A percentile compares a stretch with the other conserved stretches of the same genome.
Conservation (phyloP, 129 eudicot species). For the Oenanthe sinensis region DNA sequence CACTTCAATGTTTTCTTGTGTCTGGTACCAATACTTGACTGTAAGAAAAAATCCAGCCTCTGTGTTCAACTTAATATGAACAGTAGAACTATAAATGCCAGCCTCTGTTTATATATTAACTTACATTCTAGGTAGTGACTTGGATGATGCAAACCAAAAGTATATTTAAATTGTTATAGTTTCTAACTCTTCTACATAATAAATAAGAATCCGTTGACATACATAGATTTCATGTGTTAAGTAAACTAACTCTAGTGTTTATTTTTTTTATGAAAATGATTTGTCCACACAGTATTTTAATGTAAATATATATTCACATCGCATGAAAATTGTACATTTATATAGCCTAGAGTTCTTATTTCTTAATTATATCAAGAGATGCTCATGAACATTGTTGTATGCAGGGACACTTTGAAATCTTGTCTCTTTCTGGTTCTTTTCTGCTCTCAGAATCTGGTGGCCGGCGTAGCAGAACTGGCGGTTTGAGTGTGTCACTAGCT, state of each 20-base stretch:
- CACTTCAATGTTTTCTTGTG: neutral
- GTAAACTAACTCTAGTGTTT: neutral
- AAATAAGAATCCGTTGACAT: neutral
- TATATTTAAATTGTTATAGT: neutral
- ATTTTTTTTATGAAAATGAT: neutral
- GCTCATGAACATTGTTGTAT: constrained; percentile 10
- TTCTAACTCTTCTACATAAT: neutral
- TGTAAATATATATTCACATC: neutral
- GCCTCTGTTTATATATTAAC: neutral
- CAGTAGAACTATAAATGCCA: neutral
- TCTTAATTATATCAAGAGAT: neutral
- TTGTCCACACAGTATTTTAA: neutral
- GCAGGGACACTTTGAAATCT: constrained; percentile 60
- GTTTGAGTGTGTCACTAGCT: constrained; percentile 50
- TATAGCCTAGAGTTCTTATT: neutral
- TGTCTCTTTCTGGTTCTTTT: constrained; percentile 53
- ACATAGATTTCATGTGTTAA: neutral
- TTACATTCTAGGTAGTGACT: neutral
- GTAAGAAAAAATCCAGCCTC: too few relatives aligned
- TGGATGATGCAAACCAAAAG: neutral
- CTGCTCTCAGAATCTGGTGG: constrained; percentile 35
- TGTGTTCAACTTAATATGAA: too few relatives aligned
- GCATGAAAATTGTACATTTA: neutral
- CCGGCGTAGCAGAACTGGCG: constrained; percentile 34
- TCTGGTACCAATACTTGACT: too few relatives aligned